Evolutionary conservation across 2,329 filamentous ascomycete genomes (phyloP).

Genomic region (Colletotrichum coccodes): DNA sequence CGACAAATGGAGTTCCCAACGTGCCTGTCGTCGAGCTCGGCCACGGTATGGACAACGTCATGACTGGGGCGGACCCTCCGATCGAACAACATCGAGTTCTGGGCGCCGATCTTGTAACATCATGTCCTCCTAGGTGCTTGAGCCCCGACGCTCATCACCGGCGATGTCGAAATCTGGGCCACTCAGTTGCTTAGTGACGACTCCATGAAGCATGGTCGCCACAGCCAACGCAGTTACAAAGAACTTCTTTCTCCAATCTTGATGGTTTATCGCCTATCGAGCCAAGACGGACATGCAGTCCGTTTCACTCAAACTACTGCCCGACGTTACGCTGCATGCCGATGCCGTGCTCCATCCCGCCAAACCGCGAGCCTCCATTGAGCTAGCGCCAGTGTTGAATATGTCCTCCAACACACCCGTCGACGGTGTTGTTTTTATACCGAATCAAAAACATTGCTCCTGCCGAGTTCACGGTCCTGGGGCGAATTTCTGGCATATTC

Average conservation of each 20-base stretch:
- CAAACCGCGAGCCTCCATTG: not conserved
- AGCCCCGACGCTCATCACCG: not conserved
- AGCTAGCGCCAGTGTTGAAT: not conserved
- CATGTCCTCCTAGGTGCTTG: not conserved
- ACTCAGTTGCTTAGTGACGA: not conserved
- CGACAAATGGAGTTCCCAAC: not conserved
- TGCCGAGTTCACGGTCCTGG: not conserved
- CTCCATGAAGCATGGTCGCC: too few relatives aligned
- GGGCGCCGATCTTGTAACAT: not conserved
- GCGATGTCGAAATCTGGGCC: not conserved
- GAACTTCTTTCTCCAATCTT: not conserved
- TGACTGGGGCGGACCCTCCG: not conserved
- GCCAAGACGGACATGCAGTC: not conserved
- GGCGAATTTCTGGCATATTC: not conserved
- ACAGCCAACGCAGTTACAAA: not conserved
- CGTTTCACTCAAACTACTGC: not conserved
- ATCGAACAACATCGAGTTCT: not conserved
- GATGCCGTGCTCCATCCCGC: not conserved
- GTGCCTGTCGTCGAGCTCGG: not conserved
- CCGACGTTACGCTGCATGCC: not conserved
- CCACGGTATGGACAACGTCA: not conserved
- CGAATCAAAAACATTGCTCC: not conserved
- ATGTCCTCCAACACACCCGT: not conserved
- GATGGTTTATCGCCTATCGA: not conserved
- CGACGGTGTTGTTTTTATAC: not conserved